Base-by-base conservation (phyloP, 1,284 basidiomycete species). In the Ustilago loliicola region DNA sequence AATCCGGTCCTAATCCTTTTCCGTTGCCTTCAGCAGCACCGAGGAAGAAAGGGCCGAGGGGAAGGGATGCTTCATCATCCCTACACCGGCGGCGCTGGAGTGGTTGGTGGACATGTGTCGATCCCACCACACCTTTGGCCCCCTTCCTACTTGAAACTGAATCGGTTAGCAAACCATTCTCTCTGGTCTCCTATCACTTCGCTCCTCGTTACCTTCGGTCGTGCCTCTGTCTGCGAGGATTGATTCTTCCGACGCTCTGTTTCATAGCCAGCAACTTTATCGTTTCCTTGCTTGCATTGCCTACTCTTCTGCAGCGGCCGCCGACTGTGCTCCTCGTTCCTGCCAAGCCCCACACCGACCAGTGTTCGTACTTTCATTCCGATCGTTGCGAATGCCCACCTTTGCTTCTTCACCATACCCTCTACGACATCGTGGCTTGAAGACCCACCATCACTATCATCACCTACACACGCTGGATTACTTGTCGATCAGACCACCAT, bases 221-320 rank as follows among this genome's bases (percentile, higher is more conserved):
- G 4, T 50, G 19, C 11, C 17, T 50, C 48, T 50, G 48, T 50
- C 48, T 50, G 48, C 27, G 29, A 27, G 10, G 17, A 27, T 50
- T 50, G 48, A 29, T 50, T 50, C 48, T 29, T 50, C 48, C 48
- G 48, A 50, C 11, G 19, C 17, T 13, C 42, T 21, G 27, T n/a
- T 27, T 50, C 48, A 29, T 50, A 50, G 48, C 48, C 51, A 53
- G 30, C 17, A 53, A 53, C n/a, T 15, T 53, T 34, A 53, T 53
- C 30, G 21, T 36, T 8, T 13, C 17, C 36, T 25, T 50, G n/a
- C 42, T 50, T 27, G 48, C 27, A 29, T 50, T 50, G 29, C 48
- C 23, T 50, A 27, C 48, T 45, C 42, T 45, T 2, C 13, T 21
- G 42, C 42, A 45, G 42, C 42, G 42, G 42, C 21, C 2, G 42